Percentiles rank a stretch among this genome's conserved stretches.
Evolutionary conservation across 257 asterid species (phyloP).

Genomic region (Gardenia jasminoides): DNA sequence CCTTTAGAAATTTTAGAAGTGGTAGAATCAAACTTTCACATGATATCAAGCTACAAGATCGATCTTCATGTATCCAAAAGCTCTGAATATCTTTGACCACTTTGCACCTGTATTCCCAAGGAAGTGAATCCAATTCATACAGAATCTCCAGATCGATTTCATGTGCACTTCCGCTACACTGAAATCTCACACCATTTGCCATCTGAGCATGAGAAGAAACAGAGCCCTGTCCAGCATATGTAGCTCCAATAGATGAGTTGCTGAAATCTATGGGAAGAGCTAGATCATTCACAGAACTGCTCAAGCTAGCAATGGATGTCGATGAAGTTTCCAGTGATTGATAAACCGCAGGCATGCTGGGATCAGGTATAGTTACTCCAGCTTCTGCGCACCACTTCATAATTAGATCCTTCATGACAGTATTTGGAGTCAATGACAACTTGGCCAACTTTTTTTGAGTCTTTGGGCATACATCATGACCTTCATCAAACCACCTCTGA

Average conservation of each 20-base stretch:
- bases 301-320: conserved; percentile 66
- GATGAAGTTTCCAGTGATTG: conserved; percentile 51
- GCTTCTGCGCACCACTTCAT: conserved; percentile 53
- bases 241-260: conserved; percentile 48
- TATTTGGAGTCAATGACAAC: conserved; percentile 58
- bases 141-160: conserved; percentile 36
- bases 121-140: conserved; percentile 45
- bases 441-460: conserved; percentile 44
- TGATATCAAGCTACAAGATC: conserved; percentile 32
- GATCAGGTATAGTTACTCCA: conserved; percentile 46
- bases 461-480: conserved; percentile 68
- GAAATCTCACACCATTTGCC: conserved; percentile 17
- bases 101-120: conserved; percentile 66
- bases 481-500: conserved; percentile 87
- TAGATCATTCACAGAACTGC: conserved; percentile 60
- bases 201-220: conserved; percentile 26
- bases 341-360: conserved; percentile 29
- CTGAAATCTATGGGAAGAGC: conserved; percentile 59
- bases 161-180: conserved; percentile 10
- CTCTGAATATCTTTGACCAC: conserved; percentile 46
- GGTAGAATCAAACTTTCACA: conserved; percentile 33
- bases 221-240: conserved; percentile 31
- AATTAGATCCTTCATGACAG: conserved; percentile 56
- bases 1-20: conserved; percentile 57
- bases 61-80: conserved; percentile 33